Percentiles rank a stretch among this genome's conserved stretches.
Conservation (phyloP, 371 early-diverging fungal genomes). For the Coemansia sp. region DNA sequence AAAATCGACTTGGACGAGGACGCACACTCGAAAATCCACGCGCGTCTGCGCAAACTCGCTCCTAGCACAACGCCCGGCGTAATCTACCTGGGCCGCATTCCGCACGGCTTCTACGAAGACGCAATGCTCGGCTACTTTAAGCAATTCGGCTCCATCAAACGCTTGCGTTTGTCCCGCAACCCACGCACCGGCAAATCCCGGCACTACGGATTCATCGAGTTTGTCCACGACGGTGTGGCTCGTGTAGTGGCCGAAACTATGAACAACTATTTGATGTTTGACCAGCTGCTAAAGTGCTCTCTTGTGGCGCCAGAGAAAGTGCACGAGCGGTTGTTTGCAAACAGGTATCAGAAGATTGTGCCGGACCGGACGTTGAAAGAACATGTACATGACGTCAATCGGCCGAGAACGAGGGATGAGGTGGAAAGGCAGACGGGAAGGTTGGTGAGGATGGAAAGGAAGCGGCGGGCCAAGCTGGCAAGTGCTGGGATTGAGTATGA, state of each 20-base stretch:
- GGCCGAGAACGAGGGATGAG: constrained; percentile 57
- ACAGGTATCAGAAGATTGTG: constrained; percentile 64
- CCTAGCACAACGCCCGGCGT: constrained; percentile 59
- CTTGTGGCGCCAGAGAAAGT: constrained; percentile 67
- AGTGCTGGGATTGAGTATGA: constrained; percentile 79
- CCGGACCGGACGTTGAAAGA: constrained; percentile 59
- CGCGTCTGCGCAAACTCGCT: constrained; percentile 1
- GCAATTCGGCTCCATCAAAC: constrained; percentile 87
- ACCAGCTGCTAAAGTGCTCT: constrained; percentile 77
- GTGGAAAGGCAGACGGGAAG: constrained; percentile 49
- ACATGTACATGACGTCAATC: constrained; percentile 62
- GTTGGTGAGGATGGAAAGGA: constrained; percentile 58
- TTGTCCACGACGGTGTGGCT: constrained; percentile 75
- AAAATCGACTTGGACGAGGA: constrained; percentile 29
- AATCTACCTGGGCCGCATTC: constrained; percentile 86
- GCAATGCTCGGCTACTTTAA: constrained; percentile 86
- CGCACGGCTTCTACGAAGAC: constrained; percentile 94
- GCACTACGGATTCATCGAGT: constrained; percentile 94
- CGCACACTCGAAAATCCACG: constrained; percentile 2
- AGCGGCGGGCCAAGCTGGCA: constrained; percentile 60
- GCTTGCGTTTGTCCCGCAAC: constrained; percentile 80
- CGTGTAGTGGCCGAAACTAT: constrained; percentile 91
- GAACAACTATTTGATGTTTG: constrained; percentile 90
- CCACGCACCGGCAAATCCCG: constrained; percentile 85
- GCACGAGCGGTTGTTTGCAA: constrained; percentile 71